Conservation (phyloP, 2,329 filamentous ascomycete genomes). For the Catunica adiposa region DNA sequence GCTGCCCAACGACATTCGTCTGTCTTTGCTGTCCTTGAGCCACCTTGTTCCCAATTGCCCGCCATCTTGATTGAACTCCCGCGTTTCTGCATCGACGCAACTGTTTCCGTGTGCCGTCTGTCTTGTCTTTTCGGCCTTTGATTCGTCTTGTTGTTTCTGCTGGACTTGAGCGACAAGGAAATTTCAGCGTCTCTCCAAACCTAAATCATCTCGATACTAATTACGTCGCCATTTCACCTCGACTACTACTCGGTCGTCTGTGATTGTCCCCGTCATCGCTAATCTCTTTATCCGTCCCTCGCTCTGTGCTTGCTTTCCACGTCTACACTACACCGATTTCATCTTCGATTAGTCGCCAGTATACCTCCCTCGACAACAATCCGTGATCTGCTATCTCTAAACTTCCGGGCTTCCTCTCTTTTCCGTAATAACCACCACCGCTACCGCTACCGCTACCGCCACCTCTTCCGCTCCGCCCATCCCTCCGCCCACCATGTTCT, state of each 20-base stretch:
- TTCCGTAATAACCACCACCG: not conserved
- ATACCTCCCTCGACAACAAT: not conserved
- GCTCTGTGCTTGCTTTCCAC: too few relatives aligned
- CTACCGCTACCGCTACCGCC: not conserved
- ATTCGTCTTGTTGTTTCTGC: not conserved
- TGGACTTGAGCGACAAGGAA: not conserved
- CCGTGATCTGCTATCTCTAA: not conserved
- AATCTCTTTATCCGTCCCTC: too few relatives aligned
- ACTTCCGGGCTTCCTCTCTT: not conserved
- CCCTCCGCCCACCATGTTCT: constrained; percentile 58
- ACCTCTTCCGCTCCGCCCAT: not conserved
- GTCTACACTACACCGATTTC: too few relatives aligned
- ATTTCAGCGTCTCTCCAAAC: not conserved
- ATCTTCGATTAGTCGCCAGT: not conserved
- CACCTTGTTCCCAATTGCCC: too few relatives aligned
- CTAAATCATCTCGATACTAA: not conserved
- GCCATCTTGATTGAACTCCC: not conserved
- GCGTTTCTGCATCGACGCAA: not conserved
- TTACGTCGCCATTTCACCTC: not conserved
- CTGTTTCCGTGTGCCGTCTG: not conserved
- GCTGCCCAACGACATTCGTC: too few relatives aligned
- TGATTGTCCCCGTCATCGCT: not conserved
- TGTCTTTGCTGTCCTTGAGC: too few relatives aligned
- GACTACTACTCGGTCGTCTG: not conserved
- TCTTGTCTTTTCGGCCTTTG: not conserved